A percentile compares a stretch with the other conserved stretches of the same genome.
phyloP scores from a whole-genome alignment of 2,329 filamentous ascomycete genomes.

The Aspergillus nomiae region DNA sequence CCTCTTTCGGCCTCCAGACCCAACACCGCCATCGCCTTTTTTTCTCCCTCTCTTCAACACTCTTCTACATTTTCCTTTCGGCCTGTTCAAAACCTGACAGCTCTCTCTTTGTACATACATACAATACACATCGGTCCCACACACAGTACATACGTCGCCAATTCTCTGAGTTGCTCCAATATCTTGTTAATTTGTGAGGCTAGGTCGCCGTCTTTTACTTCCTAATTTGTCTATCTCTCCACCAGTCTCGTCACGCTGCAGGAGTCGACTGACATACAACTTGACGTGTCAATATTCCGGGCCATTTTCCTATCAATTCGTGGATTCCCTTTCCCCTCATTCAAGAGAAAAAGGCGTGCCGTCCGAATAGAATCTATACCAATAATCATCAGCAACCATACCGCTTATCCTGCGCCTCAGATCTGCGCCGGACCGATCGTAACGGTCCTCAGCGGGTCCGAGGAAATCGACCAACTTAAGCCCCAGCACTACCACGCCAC shows the following conservation, averaged over 20 bases:
- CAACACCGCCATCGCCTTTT: background rate
- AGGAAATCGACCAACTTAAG: slow-evolving; percentile 20
- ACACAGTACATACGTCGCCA: slow-evolving; percentile 4
- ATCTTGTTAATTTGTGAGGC: background rate
- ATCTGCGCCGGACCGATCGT: slow-evolving; percentile 28
- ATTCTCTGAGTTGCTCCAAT: background rate
- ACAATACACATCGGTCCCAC: background rate
- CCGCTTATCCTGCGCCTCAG: slow-evolving; percentile 11
- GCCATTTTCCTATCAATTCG: slow-evolving; percentile 3
- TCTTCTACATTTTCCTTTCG: background rate
- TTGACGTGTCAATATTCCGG: slow-evolving; percentile 9
- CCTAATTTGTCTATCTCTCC: slow-evolving; percentile 1
- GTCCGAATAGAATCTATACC: background rate
- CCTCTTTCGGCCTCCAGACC: background rate
- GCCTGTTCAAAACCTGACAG: background rate
- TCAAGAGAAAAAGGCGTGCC: background rate
- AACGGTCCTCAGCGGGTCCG: slow-evolving; percentile 27
- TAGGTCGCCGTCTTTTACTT: background rate
- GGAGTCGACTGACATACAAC: slow-evolving; percentile 6
- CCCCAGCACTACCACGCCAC: slow-evolving; percentile 10
- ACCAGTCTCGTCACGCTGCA: slow-evolving; percentile 9
- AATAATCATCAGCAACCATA: background rate
- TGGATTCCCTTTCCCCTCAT: background rate
- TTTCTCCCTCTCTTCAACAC: background rate
- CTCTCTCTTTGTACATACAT: slow-evolving; percentile 1